phyloP scores from a whole-genome alignment of 352 stramenopile species.

The Phytopythium mirpurense region DNA sequence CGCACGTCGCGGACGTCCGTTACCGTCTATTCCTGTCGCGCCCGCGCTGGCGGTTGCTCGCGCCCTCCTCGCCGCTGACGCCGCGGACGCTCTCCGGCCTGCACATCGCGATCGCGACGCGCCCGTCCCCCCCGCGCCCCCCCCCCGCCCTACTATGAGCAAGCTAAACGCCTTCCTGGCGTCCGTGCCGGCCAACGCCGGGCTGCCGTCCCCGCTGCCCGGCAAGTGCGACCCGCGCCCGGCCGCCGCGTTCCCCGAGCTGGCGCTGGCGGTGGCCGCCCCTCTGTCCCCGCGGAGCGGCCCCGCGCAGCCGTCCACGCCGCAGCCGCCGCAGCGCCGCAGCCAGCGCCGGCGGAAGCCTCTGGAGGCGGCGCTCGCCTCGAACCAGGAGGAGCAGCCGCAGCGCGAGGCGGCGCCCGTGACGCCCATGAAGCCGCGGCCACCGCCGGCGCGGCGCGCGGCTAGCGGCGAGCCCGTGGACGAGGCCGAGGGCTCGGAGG shows the following conservation, averaged over 20 bases:
- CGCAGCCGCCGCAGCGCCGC: constrained; percentile 32
- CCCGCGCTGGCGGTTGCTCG: no score
- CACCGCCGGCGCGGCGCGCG: constrained; percentile 12
- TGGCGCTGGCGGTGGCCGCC: constrained; percentile 27
- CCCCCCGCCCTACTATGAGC: constrained; percentile 14
- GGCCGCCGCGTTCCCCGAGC: constrained; percentile 20
- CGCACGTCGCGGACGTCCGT: background rate
- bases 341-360: constrained; percentile 19
- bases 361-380: constrained; percentile 10
- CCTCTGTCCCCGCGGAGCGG: constrained; percentile 1
- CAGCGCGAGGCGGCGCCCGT: constrained; percentile 6
- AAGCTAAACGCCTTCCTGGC: constrained; percentile 80
- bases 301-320: constrained; percentile 28
- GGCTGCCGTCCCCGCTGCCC: constrained; percentile 28
- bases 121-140: background rate
- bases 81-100: constrained; percentile 6
- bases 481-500: constrained; percentile 34
- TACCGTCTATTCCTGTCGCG: constrained; percentile 6
- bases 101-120: constrained; percentile 1
- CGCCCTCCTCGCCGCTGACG: constrained; percentile 5
- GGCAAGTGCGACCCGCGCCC: constrained; percentile 19
- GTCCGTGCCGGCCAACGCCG: constrained; percentile 50
- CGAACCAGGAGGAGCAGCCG: constrained; percentile 21
- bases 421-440: constrained; percentile 20
- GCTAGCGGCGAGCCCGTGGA: constrained; percentile 14